phyloP scores from a whole-genome alignment of 2,329 filamentous ascomycete species.

The Grosmannia penicillata region DNA sequence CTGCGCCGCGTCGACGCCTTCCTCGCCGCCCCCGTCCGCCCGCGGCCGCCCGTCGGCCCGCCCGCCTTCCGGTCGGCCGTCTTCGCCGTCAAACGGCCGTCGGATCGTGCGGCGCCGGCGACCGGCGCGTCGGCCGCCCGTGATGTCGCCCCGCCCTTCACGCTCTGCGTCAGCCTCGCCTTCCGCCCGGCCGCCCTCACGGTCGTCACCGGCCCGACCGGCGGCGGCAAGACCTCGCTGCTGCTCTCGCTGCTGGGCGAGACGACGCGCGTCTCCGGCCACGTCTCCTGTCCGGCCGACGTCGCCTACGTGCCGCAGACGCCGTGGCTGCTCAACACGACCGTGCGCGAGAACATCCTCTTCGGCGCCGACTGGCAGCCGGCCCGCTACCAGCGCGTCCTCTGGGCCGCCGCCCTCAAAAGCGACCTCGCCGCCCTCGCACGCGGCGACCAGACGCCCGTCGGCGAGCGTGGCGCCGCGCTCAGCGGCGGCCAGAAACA shows the following conservation, averaged over 20 bases:
- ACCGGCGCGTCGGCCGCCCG: background rate
- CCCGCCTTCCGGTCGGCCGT: constrained; percentile 15
- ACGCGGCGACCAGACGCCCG: constrained; percentile 71
- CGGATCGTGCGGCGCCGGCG: background rate
- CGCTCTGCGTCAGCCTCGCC: constrained; percentile 10
- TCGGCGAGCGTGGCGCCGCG: constrained; percentile 86
- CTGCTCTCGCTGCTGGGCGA: constrained; percentile 16
- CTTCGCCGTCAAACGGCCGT: no score
- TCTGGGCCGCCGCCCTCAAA: constrained; percentile 72
- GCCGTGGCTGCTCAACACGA: constrained; percentile 55
- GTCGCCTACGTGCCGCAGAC: constrained; percentile 15
- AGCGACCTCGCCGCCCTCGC: constrained; percentile 82
- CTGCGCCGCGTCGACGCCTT: constrained; percentile 18
- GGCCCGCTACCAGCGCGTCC: constrained; percentile 64
- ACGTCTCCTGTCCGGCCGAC: constrained; percentile 14
- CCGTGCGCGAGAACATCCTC: constrained; percentile 25
- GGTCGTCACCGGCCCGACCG: constrained; percentile 18
- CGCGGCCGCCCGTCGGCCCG: constrained; percentile 15
- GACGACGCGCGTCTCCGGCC: constrained; percentile 12
- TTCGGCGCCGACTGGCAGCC: constrained; percentile 44
- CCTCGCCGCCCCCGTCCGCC: no score
- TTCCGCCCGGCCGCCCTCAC: constrained; percentile 16
- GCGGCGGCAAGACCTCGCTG: constrained; percentile 19
- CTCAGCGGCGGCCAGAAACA: constrained; percentile 90
- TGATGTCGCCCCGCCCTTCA: constrained; percentile 8